phyloP scores from a whole-genome alignment of 75 land plant species.

The Selaginella tamariscina region DNA sequence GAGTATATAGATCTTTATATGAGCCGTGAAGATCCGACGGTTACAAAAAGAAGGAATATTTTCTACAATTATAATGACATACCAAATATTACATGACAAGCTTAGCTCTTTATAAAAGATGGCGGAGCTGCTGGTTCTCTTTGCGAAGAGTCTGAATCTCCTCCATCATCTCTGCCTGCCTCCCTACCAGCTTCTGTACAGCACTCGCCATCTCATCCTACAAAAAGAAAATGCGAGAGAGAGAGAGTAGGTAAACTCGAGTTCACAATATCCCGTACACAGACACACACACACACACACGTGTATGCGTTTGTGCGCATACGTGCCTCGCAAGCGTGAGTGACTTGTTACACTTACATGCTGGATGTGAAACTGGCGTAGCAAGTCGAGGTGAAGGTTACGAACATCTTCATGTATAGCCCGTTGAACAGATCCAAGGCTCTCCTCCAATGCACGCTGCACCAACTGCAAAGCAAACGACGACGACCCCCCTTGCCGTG shows the following conservation, averaged over 20 bases:
- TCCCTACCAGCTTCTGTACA: slow-evolving; percentile 42
- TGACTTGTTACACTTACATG: too few species aligned
- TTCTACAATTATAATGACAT: not conserved
- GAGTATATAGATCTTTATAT: not conserved
- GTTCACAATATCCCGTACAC: too few species aligned
- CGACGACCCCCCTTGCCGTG: slow-evolving; percentile 44
- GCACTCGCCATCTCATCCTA: slow-evolving; percentile 60
- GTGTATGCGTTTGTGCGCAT: too few species aligned
- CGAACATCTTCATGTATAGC: slow-evolving; percentile 86
- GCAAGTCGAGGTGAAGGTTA: slow-evolving; percentile 82
- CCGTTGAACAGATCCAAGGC: slow-evolving; percentile 62
- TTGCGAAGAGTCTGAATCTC: slow-evolving; percentile 65
- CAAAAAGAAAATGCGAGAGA: not conserved
- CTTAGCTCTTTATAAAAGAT: slow-evolving; percentile 33
- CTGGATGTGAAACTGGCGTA: slow-evolving; percentile 86
- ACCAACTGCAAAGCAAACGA: slow-evolving; percentile 80
- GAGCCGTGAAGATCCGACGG: not conserved
- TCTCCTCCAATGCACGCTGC: slow-evolving; percentile 82
- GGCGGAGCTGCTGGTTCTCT: slow-evolving; percentile 84
- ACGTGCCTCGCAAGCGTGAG: too few species aligned
- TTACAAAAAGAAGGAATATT: not conserved
- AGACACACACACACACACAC: too few species aligned
- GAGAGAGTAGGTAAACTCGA: not conserved
- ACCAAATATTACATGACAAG: not conserved
- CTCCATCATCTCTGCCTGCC: slow-evolving; percentile 59